Conservation (phyloP, 352 stramenopile species). For the Peronosclerospora sorghi region DNA sequence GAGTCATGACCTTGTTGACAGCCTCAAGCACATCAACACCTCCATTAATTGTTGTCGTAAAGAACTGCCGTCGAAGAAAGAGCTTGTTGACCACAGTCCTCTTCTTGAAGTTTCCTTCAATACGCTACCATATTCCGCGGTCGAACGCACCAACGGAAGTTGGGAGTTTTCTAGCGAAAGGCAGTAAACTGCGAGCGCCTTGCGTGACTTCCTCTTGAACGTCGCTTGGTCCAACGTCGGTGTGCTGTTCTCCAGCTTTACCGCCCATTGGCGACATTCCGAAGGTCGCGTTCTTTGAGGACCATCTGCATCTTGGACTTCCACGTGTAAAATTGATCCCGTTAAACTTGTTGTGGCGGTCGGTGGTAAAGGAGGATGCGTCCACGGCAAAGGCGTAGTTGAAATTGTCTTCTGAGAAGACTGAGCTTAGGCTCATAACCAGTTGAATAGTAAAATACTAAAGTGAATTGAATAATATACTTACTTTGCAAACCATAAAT, state of each 20-base stretch:
- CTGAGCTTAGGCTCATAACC: no score
- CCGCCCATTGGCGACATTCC: not conserved
- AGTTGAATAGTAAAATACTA: no score
- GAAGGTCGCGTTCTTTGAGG: not conserved
- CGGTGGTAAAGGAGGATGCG: not conserved
- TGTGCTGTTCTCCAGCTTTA: not conserved
- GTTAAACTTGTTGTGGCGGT: not conserved
- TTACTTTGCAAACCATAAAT: no score
- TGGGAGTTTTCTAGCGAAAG: not conserved
- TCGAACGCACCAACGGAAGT: not conserved
- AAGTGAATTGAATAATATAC: no score
- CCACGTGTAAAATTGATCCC: not conserved
- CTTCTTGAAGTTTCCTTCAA: not conserved
- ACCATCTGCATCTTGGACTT: not conserved
- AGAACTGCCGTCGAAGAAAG: not conserved
- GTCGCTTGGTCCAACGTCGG: not conserved
- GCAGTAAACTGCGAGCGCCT: not conserved
- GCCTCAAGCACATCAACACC: not conserved
- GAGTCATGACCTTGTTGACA: not conserved
- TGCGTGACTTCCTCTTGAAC: not conserved
- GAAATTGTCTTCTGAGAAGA: not conserved
- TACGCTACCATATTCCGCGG: not conserved
- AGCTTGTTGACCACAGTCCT: not conserved
- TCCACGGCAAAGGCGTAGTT: not conserved
- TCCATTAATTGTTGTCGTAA: not conserved